Conservation (phyloP, 2,329 filamentous ascomycete species). For the Paecilomyces sp. region DNA sequence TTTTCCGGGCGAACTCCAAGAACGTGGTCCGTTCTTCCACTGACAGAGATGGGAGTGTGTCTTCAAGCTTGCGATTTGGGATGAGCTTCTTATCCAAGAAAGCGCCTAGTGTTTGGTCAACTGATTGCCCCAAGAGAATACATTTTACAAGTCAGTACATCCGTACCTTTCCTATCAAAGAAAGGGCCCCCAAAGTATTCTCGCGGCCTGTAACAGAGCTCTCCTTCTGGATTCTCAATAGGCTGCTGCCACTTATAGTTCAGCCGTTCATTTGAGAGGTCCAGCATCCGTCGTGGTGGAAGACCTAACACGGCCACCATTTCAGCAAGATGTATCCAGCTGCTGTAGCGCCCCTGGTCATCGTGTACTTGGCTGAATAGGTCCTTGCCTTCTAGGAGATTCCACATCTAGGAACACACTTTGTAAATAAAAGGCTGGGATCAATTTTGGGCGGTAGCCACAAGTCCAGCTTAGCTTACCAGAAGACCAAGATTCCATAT, state of each 20-base stretch:
- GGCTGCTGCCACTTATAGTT: constrained; percentile 10
- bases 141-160: not conserved
- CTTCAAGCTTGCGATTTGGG: not conserved
- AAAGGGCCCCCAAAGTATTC: constrained; percentile 19
- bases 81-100: not conserved
- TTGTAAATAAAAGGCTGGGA: not conserved
- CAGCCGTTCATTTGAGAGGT: constrained; percentile 10
- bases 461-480: not conserved
- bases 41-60: not conserved
- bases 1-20: not conserved
- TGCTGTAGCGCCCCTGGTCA: constrained; percentile 19
- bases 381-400: constrained; percentile 22
- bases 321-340: constrained; percentile 29
- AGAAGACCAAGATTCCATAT: not conserved
- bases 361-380: constrained; percentile 26
- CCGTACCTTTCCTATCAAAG: constrained; percentile 15
- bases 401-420: constrained; percentile 14
- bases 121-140: not conserved
- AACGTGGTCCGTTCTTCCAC: not conserved
- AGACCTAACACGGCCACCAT: constrained; percentile 33
- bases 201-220: constrained; percentile 10
- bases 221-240: constrained; percentile 7
- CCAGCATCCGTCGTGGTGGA: constrained; percentile 22
- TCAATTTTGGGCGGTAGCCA: not conserved
- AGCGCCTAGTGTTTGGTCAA: not conserved